Conservation (phyloP, 805 yeast genomes). For the Diddensiella transvaalensis region DNA sequence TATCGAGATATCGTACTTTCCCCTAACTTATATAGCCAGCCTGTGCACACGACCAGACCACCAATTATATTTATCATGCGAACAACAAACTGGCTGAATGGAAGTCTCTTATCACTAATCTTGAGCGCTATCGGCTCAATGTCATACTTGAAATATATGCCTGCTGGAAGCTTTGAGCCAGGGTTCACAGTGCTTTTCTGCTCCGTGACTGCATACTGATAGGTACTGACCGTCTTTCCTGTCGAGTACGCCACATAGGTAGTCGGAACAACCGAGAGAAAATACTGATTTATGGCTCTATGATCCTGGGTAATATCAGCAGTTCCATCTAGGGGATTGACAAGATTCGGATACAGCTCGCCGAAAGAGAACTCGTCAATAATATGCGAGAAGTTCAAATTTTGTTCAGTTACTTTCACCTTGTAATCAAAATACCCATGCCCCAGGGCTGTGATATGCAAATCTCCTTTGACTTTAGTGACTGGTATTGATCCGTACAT, state of each 20-base stretch:
- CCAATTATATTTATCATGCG: slow-evolving; percentile 79
- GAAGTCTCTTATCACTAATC: slow-evolving; percentile 65
- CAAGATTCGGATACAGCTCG: slow-evolving; percentile 76
- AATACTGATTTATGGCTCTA: slow-evolving; percentile 55
- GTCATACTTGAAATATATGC: slow-evolving; percentile 77
- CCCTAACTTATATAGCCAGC: slow-evolving; percentile 56
- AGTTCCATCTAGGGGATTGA: slow-evolving; percentile 84
- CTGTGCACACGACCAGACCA: slow-evolving; percentile 67
- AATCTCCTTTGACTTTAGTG: slow-evolving; percentile 78
- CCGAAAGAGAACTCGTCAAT: slow-evolving; percentile 90
- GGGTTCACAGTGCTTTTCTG: slow-evolving; percentile 23
- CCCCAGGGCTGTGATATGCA: slow-evolving; percentile 79
- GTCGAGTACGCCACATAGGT: slow-evolving; percentile 52
- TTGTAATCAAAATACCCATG: slow-evolving; percentile 34
- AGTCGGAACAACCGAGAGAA: slow-evolving; percentile 80
- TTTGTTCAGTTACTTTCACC: slow-evolving; percentile 11
- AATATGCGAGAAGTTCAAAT: slow-evolving; percentile 76
- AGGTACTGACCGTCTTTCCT: slow-evolving; percentile 72
- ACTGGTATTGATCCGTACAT: slow-evolving; percentile 49
- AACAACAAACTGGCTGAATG: slow-evolving; percentile 74
- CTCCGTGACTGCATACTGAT: slow-evolving; percentile 64
- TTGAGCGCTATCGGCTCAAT: slow-evolving; percentile 81
- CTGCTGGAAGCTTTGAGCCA: slow-evolving; percentile 49
- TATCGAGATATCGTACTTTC: slow-evolving; percentile 38
- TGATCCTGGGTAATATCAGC: slow-evolving; percentile 51